Evolutionary conservation across 129 eudicot genomes (phyloP).

Genomic region (Pseudognaphalium luteoalbum): DNA sequence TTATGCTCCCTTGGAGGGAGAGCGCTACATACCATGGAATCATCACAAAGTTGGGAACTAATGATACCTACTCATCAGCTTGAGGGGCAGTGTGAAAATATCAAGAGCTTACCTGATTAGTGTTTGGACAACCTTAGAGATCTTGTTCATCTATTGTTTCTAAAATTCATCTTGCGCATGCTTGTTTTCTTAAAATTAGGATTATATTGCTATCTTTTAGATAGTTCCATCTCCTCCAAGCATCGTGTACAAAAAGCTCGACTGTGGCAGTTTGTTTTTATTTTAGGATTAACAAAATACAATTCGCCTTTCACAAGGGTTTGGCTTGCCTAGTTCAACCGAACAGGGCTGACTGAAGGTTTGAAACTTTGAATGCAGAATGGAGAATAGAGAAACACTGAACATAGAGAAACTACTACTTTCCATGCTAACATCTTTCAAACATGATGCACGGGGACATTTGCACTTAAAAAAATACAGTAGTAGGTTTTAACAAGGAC

Average conservation of each 20-base stretch:
- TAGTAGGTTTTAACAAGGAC: not conserved
- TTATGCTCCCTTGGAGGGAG: not conserved
- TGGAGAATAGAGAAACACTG: not conserved
- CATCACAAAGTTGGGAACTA: not conserved
- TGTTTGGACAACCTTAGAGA: not conserved
- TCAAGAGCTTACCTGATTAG: not conserved
- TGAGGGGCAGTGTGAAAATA: constrained; percentile 15
- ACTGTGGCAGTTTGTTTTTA: not conserved
- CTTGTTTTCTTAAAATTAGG: not conserved
- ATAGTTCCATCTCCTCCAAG: not conserved
- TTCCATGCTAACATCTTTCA: not conserved
- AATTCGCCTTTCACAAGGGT: constrained; percentile 7
- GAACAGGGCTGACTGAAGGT: constrained; percentile 4
- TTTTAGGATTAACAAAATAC: not conserved
- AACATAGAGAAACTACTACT: not conserved
- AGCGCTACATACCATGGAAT: not conserved
- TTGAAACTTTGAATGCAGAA: too few relatives aligned
- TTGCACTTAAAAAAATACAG: not conserved
- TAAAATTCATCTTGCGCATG: not conserved
- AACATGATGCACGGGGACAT: not conserved
- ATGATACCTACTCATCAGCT: not conserved
- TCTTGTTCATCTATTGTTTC: constrained; percentile 7
- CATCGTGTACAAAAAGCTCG: not conserved
- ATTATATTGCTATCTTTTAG: constrained; percentile 1
- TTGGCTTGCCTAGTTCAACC: constrained; percentile 6